Evolutionary conservation across 1,139 yeast species (phyloP).

Genomic region (Yamadazyma songkhlaensis): DNA sequence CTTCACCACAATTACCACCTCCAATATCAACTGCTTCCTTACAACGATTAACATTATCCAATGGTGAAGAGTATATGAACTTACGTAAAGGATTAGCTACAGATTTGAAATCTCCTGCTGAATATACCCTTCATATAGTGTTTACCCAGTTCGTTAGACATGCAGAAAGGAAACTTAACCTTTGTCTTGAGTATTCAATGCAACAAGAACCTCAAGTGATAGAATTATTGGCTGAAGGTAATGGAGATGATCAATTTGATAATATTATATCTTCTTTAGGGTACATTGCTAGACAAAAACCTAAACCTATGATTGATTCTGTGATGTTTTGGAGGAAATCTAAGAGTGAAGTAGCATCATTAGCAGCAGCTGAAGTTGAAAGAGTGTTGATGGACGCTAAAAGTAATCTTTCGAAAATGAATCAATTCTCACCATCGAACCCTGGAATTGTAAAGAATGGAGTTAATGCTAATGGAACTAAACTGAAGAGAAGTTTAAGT

Average conservation of each 20-base stretch:
- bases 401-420: slow-evolving; percentile 14
- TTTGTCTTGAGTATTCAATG: slow-evolving; percentile 67
- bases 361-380: slow-evolving; percentile 67
- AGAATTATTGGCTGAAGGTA: slow-evolving; percentile 79
- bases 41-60: slow-evolving; percentile 24
- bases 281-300: slow-evolving; percentile 83
- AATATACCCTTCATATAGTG: slow-evolving; percentile 88
- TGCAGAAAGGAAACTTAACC: slow-evolving; percentile 80
- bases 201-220: slow-evolving; percentile 79
- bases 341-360: slow-evolving; percentile 76
- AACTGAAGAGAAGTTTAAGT: slow-evolving; percentile 39
- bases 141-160: slow-evolving; percentile 94
- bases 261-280: slow-evolving; percentile 83
- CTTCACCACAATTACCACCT: slow-evolving; percentile 37
- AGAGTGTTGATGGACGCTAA: slow-evolving; percentile 27
- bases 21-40: slow-evolving; percentile 21
- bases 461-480: slow-evolving; percentile 10
- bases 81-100: slow-evolving; percentile 53
- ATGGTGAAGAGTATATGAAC: slow-evolving; percentile 33
- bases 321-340: slow-evolving; percentile 98
- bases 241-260: slow-evolving; percentile 78
- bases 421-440: slow-evolving; percentile 10
- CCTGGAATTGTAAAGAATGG: slow-evolving; percentile 13
- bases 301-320: slow-evolving; percentile 94
- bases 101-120: slow-evolving; percentile 79